Percentiles rank a stretch among this genome's conserved stretches.
These are phyloP conservation scores for Wickerhamiella spandovensis DNA, from an alignment of 805 yeast genomes.

Conservation along the genomic window DNA sequence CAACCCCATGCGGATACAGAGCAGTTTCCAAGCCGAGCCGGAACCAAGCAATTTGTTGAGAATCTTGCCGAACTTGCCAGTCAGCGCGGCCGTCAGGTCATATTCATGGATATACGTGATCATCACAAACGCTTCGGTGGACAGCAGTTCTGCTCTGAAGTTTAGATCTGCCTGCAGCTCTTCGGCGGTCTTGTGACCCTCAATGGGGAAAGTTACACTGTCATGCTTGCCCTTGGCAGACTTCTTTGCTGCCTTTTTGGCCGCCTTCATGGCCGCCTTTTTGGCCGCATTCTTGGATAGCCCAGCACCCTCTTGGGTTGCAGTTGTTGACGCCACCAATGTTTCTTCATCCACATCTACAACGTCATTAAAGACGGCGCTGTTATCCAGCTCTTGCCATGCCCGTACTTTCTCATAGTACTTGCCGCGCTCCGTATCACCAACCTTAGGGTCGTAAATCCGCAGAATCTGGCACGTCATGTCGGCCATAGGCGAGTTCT, in stretches of 20 bases:
- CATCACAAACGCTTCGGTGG: conserved; percentile 31
- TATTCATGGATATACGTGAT: conserved; percentile 28
- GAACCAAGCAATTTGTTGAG: conserved; percentile 25
- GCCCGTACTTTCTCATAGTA: conserved; percentile 22
- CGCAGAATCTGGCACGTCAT: conserved; percentile 24
- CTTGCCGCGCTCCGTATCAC: conserved; percentile 1
- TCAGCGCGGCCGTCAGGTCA: conserved; percentile 27
- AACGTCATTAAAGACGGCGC: conserved; percentile 13
- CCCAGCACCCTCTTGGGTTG: not conserved
- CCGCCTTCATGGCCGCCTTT: conserved; percentile 18
- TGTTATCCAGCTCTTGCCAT: conserved; percentile 23
- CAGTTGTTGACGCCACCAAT: not conserved
- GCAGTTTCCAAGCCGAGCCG: conserved; percentile 22
- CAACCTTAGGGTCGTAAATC: conserved; percentile 18
- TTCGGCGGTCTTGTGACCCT: conserved; percentile 16
- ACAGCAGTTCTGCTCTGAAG: conserved; percentile 26
- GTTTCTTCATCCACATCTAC: conserved; percentile 9
- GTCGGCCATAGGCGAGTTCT: conserved; percentile 16
- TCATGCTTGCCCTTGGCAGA: conserved; percentile 8
- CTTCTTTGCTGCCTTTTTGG: conserved; percentile 17
- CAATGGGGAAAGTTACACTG: conserved; percentile 8
- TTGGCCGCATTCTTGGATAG: conserved; percentile 23
- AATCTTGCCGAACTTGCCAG: conserved; percentile 16
- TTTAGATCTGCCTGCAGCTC: conserved; percentile 19
- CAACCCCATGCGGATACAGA: conserved; percentile 30